Evolutionary conservation across 2,329 filamentous ascomycete genomes (phyloP).

Genomic region (Aspergillus fumigatiaffinis): DNA sequence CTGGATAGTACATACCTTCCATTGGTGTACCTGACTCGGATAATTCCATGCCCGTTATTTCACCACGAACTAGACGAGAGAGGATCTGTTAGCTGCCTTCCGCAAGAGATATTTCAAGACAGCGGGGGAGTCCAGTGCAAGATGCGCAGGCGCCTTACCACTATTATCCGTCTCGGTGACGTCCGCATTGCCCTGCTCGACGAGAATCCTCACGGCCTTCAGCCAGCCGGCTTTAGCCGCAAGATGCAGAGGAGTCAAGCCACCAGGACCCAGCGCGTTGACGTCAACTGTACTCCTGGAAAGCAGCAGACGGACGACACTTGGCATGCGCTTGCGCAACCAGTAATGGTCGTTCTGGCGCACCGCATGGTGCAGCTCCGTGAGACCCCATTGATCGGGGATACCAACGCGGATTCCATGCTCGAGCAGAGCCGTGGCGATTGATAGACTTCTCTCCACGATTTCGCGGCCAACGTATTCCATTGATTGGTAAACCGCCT

Average conservation of each 20-base stretch:
- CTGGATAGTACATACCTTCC: not conserved
- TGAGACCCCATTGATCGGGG: not conserved
- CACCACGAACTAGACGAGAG: not conserved
- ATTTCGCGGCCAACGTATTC: not conserved
- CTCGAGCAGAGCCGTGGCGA: not conserved
- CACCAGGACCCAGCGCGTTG: not conserved
- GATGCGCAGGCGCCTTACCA: not conserved
- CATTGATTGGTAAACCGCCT: not conserved
- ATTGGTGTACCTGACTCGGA: not conserved
- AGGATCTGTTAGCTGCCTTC: not conserved
- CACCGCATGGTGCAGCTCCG: not conserved
- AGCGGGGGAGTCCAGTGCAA: not conserved
- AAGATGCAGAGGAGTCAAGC: slow-evolving; percentile 5
- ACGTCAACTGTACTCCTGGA: not conserved
- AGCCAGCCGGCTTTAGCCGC: not conserved
- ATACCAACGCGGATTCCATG: not conserved
- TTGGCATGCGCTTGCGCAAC: not conserved
- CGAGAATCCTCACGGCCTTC: not conserved
- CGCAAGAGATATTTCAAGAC: not conserved
- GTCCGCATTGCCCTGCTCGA: not conserved
- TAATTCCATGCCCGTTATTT: not conserved
- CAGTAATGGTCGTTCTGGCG: no score
- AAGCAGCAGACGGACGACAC: not conserved
- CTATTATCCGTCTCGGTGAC: not conserved
- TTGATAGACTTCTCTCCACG: not conserved